Base-by-base conservation (phyloP, 2,329 filamentous ascomycete species). In the Aspergillus sp. region DNA sequence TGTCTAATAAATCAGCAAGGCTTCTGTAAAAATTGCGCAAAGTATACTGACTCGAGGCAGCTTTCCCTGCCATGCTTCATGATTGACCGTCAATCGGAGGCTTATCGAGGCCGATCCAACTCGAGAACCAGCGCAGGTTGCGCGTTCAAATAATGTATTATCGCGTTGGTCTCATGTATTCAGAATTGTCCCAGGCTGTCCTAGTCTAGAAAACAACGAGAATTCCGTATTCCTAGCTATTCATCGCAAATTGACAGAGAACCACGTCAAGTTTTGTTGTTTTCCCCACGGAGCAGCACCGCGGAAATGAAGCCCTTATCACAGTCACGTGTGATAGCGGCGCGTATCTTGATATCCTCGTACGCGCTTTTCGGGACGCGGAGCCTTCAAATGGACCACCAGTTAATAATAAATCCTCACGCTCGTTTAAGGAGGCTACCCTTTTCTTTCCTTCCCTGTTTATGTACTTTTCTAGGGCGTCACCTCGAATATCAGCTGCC, bases 1-100 rank as follows among this genome's bases (percentile, higher is more conserved):
- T 79, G 74, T 88, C 85, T 75, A 30, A 44, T 22, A 54, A 52
- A 47, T 70, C 56, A 73, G 68, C 19, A 34, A 15, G n/a, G n/a
- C 11, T 19, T 17, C 13, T 46, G 44, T 57, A n/a, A 24, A 4
- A 9, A 5, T 15, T 37, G 7, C 5, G 17, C 20, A 6, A 24
- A 6, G 27, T 39, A 20, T 15, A 70, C 73, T 66, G 56, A 77
- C 75, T 70, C 59, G 66, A 70, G 60, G 62, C 65, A 59, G 56
- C 66, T 59, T 69, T 72, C 67, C 65, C 70, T 64, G 70, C 70
- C 75, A 77, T 77, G 51, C 68, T 75, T 75, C 75, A 78, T 77
- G 67, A 57, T 70, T 65, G 59, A 60, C 40, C 57, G 45, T 42
- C 45, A 51, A 49, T 53, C 30, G 44, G 48, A 34, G 40, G 56